Conservation (phyloP, 1,284 basidiomycete genomes). For the Neonothopanus nambi region DNA sequence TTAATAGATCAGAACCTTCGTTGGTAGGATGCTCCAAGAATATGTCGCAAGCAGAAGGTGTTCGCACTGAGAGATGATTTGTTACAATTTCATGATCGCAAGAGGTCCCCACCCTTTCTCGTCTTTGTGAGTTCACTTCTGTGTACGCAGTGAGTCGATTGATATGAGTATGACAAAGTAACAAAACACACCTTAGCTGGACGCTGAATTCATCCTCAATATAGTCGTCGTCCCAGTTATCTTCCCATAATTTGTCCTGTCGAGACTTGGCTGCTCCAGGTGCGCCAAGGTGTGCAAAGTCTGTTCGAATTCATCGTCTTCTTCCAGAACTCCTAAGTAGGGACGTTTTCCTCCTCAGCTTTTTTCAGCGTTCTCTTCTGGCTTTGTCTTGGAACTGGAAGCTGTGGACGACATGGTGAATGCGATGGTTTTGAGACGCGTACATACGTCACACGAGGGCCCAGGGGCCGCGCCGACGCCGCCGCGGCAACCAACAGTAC, state of each 20-base stretch:
- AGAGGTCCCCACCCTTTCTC: too few relatives aligned
- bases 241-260: slow-evolving; percentile 93
- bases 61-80: too few relatives aligned
- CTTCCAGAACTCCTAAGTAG: slow-evolving; percentile 74
- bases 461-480: too few relatives aligned
- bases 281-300: slow-evolving; percentile 50
- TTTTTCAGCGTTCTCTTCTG: slow-evolving; percentile 2
- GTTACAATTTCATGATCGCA: too few relatives aligned
- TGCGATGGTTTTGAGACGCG: too few relatives aligned
- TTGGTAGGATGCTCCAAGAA: too few relatives aligned
- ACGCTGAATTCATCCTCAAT: slow-evolving; percentile 97
- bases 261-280: slow-evolving; percentile 73
- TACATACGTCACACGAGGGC: too few relatives aligned
- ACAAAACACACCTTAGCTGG: slow-evolving; percentile 76
- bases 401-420: slow-evolving; percentile 7
- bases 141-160: slow-evolving; percentile 13
- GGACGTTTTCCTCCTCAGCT: slow-evolving; percentile 28
- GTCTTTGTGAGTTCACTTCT: slow-evolving; percentile 76
- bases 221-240: slow-evolving; percentile 99
- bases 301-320: slow-evolving; percentile 79
- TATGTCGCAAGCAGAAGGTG: too few relatives aligned
- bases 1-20: too few relatives aligned
- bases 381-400: slow-evolving; percentile 3
- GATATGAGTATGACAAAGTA: too few relatives aligned
- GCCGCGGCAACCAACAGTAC: too few relatives aligned